Evolutionary conservation across 257 asterid genomes (phyloP).

Genomic region (Solanum ahanhuiri): DNA sequence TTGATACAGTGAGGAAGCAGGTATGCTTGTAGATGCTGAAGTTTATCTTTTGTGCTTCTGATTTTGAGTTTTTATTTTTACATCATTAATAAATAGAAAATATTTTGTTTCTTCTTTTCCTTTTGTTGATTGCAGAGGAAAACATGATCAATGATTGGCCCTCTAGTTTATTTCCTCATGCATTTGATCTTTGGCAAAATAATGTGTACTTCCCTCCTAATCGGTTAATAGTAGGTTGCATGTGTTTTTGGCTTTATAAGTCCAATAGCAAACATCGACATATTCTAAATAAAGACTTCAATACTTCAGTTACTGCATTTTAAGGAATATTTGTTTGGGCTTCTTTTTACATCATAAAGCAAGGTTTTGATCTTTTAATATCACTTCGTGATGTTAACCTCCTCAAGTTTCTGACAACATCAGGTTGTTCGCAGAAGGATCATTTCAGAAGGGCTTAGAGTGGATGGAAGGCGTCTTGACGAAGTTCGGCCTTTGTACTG

Average conservation of each 20-base stretch:
- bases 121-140: not conserved
- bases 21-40: constrained; percentile 22
- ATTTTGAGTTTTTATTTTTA: not conserved
- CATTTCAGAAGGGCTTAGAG: constrained; percentile 70
- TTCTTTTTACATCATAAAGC: not conserved
- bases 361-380: not conserved
- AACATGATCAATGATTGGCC: not conserved
- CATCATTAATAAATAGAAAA: not conserved
- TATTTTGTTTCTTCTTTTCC: not conserved
- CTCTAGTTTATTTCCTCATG: not conserved
- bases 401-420: constrained; percentile 11
- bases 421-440: constrained; percentile 89
- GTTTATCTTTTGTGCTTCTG: not conserved
- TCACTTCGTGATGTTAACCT: not conserved
- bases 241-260: not conserved
- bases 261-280: not conserved
- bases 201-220: not conserved
- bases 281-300: not conserved
- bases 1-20: constrained; percentile 85
- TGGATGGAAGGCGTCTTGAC: constrained; percentile 86
- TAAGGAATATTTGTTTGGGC: not conserved
- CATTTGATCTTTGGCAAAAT: not conserved
- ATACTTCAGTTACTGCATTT: not conserved
- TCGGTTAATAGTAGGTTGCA: not conserved
- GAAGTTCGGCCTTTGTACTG: constrained; percentile 86